phyloP scores from a whole-genome alignment of 176 grass and related monocot species.

The Oryza meridionalis region DNA sequence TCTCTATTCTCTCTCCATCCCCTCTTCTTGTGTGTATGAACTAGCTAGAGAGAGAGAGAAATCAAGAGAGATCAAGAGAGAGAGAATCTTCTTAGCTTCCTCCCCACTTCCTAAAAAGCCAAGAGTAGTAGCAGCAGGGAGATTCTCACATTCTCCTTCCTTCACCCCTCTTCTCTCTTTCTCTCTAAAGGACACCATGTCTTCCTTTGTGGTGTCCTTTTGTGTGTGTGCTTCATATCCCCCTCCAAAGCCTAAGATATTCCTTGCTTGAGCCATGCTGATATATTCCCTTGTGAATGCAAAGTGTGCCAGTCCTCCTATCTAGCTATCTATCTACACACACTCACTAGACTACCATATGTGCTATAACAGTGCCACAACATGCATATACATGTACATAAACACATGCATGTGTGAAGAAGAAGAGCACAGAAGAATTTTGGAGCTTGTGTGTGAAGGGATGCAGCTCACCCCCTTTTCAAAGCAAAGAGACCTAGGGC shows the following conservation, averaged over 20 bases:
- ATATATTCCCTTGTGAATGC: constrained; percentile 60
- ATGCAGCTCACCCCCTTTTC: constrained; percentile 61
- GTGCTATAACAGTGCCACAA: neutral
- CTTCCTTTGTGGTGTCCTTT: constrained; percentile 47
- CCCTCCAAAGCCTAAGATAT: constrained; percentile 63
- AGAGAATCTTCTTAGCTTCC: constrained; percentile 94
- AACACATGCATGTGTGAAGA: constrained; percentile 31
- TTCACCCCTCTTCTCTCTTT: constrained; percentile 23
- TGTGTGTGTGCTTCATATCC: constrained; percentile 50
- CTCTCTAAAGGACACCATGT: constrained; percentile 46
- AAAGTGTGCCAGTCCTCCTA: constrained; percentile 38
- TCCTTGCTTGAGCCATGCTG: constrained; percentile 68
- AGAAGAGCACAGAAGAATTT: constrained; percentile 4
- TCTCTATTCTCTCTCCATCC: constrained; percentile 19
- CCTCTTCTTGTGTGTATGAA: neutral
- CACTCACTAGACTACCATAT: neutral
- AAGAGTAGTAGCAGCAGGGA: constrained; percentile 64
- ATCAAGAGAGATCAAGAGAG: constrained; percentile 21
- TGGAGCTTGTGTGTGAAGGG: constrained; percentile 73
- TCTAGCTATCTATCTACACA: neutral
- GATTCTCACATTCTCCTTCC: constrained; percentile 61
- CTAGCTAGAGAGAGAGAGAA: constrained; percentile 20
- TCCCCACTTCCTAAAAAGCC: constrained; percentile 88
- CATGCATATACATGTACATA: neutral
- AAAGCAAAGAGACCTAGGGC: constrained; percentile 65